phyloP scores from a whole-genome alignment of 2,329 filamentous ascomycete species.

The Beauveria caledonica region DNA sequence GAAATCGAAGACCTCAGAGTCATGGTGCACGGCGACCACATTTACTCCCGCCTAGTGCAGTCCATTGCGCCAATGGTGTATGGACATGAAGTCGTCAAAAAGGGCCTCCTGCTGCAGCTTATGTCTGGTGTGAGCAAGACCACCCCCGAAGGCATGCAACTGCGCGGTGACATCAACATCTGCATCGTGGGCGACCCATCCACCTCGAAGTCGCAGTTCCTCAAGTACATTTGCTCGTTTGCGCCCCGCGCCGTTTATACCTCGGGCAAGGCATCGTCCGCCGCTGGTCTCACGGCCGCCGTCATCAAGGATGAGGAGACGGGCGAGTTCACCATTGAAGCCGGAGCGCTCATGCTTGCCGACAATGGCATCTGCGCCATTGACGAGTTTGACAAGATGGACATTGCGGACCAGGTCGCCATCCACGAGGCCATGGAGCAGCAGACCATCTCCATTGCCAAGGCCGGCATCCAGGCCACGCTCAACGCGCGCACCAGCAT shows the following conservation, averaged over 20 bases:
- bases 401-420: slow-evolving; percentile 90
- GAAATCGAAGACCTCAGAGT: slow-evolving; percentile 87
- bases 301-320: slow-evolving; percentile 98
- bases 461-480: slow-evolving; percentile 95
- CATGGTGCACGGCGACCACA: slow-evolving; percentile 93
- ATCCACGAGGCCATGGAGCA: slow-evolving; percentile 99
- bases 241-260: slow-evolving; percentile 96
- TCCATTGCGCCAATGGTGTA: slow-evolving; percentile 96
- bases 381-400: slow-evolving; percentile 99
- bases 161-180: slow-evolving; percentile 97
- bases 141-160: slow-evolving; percentile 87
- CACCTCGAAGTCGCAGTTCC: slow-evolving; percentile 94
- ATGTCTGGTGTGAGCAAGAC: slow-evolving; percentile 93
- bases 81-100: slow-evolving; percentile 95
- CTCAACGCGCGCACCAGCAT: slow-evolving; percentile 94
- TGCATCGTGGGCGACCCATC: slow-evolving; percentile 96
- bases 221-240: slow-evolving; percentile 96
- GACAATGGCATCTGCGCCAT: slow-evolving; percentile 97
- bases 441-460: slow-evolving; percentile 97
- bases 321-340: slow-evolving; percentile 97
- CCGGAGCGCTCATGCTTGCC: slow-evolving; percentile 93
- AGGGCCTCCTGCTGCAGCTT: slow-evolving; percentile 85
- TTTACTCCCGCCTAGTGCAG: slow-evolving; percentile 86
- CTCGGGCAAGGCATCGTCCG: slow-evolving; percentile 93
- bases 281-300: slow-evolving; percentile 91